phyloP scores from a whole-genome alignment of 768 basidiomycete species.

The Strobilomyces dryophilus region DNA sequence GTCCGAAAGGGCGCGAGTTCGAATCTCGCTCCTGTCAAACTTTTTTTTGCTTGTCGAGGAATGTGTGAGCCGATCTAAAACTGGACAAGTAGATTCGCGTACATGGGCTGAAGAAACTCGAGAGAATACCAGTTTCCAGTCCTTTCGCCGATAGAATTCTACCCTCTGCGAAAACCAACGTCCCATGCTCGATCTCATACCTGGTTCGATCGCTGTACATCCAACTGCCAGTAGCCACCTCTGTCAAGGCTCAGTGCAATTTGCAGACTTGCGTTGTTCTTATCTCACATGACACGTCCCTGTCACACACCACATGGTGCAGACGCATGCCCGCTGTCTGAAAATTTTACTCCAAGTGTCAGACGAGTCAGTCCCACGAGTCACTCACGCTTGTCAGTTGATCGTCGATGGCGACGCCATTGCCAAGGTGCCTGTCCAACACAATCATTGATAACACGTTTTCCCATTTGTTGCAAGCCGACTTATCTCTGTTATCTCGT shows the following conservation, averaged over 20 bases:
- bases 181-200: too few species aligned
- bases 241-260: too few species aligned
- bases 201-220: neutral
- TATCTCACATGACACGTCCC: constrained; percentile 7
- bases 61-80: too few species aligned
- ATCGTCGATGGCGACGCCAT: too few species aligned
- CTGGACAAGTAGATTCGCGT: too few species aligned
- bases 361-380: neutral
- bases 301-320: too few species aligned
- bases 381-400: neutral
- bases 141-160: too few species aligned
- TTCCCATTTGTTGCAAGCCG: neutral
- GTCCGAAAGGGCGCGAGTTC: constrained; percentile 35
- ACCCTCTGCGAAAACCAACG: too few species aligned
- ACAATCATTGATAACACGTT: neutral
- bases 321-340: neutral
- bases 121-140: too few species aligned
- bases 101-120: too few species aligned
- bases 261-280: neutral
- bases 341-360: neutral
- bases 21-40: constrained; percentile 35
- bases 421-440: neutral
- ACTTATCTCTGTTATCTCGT: constrained; percentile 5
- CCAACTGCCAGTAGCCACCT: too few species aligned
- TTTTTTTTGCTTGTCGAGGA: too few species aligned